A percentile compares a stretch with the other conserved stretches of the same genome.
Conservation (phyloP, 73 alveolate species). For the Stentor coeruleus region DNA sequence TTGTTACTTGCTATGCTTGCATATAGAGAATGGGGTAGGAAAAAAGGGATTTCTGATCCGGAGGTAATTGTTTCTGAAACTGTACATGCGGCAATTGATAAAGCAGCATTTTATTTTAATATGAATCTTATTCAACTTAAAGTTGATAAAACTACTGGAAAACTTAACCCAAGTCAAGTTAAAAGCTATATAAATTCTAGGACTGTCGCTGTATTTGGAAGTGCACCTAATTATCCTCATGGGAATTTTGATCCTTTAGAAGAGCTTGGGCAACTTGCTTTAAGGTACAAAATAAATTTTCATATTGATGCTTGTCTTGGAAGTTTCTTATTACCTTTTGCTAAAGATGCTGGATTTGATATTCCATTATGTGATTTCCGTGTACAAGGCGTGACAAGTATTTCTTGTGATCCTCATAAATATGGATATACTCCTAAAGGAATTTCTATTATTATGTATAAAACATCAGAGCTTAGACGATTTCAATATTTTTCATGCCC, state of each 20-base stretch:
- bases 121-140: constrained; percentile 79
- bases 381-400: constrained; percentile 96
- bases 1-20: constrained; percentile 84
- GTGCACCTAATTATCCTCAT: constrained; percentile 91
- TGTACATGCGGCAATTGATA: constrained; percentile 95
- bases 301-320: constrained; percentile 96
- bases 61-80: constrained; percentile 72
- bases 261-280: constrained; percentile 70
- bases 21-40: constrained; percentile 58
- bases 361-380: constrained; percentile 91
- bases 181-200: constrained; percentile 60
- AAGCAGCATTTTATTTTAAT: constrained; percentile 86
- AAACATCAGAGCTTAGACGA: constrained; percentile 79
- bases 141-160: constrained; percentile 44
- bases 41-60: constrained; percentile 35
- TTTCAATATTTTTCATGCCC: constrained; percentile 72
- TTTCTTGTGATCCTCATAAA: constrained; percentile 98
- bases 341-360: constrained; percentile 74
- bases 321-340: constrained; percentile 91
- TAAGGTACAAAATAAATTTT: constrained; percentile 57
- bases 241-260: constrained; percentile 88
- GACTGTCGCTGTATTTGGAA: constrained; percentile 83
- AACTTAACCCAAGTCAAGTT: constrained; percentile 59
- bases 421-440: constrained; percentile 99
- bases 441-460: constrained; percentile 77